Base-by-base conservation (phyloP, 768 basidiomycete species). In the Kwoniella botswanensis region DNA sequence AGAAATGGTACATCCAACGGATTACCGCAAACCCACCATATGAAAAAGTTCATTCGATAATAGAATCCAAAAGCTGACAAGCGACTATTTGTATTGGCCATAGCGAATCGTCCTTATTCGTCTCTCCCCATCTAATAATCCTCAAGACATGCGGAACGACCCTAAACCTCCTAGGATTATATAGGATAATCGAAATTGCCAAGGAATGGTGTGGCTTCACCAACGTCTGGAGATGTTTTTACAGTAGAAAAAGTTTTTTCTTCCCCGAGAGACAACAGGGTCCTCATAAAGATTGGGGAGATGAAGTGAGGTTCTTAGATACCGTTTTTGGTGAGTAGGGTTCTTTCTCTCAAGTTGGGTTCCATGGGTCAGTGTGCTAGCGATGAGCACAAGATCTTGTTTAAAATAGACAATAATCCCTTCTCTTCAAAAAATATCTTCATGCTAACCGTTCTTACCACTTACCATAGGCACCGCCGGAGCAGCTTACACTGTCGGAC, bases 121-220 rank as follows among this genome's bases (percentile, higher is more conserved):
- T 99, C 65, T 93, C 91, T 50, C 89, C 96, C 2, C 95, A 99
- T 85, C 91, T 94, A 67, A 88, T 99, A 71, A 98, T 99, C 78
- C 89, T 99, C 81, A 99, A 99, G 85, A 99, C 97, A 13, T 99
- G 97, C 84, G 97, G 97, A 26, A 99, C 97, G 3, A 99, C 97
- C 5, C 90, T 98, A 71, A 98, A 98, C 85, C 91, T 99, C 60
- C 88, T 96, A 72, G 97, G 97, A 13, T 88, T 99, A 62, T 93
- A 94, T 22, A 89, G 93, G 68, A 96, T 99, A 78, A 92, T 99
- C 70, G 90, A 94, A 78, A 96, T 98, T 80, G 97, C 97, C 1
- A 73, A 78, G 66, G 78, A 82, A 71, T 83, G 81, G 56, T 85
- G 85, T 75, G 84, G 84, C 0, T 82, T 84, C 73, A 73, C 74